phyloP scores from a whole-genome alignment of 2,329 filamentous ascomycete genomes.

The Ophiostoma fasciatum region DNA sequence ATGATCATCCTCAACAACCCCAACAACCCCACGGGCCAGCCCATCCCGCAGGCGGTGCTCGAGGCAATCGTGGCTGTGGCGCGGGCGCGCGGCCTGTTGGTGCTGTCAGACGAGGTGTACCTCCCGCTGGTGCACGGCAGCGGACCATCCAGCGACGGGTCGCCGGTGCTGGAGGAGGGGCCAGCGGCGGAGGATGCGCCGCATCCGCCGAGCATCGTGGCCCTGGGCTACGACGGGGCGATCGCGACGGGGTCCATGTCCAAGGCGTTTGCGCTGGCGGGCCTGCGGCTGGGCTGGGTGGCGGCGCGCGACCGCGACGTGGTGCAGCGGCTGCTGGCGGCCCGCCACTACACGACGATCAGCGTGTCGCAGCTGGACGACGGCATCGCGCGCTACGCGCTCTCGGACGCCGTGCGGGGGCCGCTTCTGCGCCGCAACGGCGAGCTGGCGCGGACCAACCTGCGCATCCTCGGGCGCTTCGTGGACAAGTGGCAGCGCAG shows the following conservation, averaged over 20 bases:
- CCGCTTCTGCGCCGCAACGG: conserved; percentile 37
- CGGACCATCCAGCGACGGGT: too few relatives aligned
- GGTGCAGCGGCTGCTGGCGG: conserved; percentile 46
- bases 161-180: conserved; percentile 17
- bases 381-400: conserved; percentile 58
- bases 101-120: conserved; percentile 73
- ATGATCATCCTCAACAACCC: conserved; percentile 52
- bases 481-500: conserved; percentile 48
- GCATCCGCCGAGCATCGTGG: conserved; percentile 49
- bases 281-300: conserved; percentile 72
- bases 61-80: conserved; percentile 49
- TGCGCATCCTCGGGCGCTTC: conserved; percentile 51
- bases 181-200: conserved; percentile 21
- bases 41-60: conserved; percentile 48
- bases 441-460: conserved; percentile 51
- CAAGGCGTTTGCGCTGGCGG: conserved; percentile 72
- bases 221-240: conserved; percentile 55
- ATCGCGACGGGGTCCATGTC: conserved; percentile 70
- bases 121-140: conserved; percentile 62
- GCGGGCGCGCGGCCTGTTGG: conserved; percentile 42
- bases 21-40: conserved; percentile 67
- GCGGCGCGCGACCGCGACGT: conserved; percentile 49
- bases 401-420: conserved; percentile 33
- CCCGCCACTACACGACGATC: conserved; percentile 74
- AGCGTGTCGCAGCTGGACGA: conserved; percentile 76